Evolutionary conservation across 768 basidiomycete genomes (phyloP).

Genomic region (Kwoniella bestiolae): DNA sequence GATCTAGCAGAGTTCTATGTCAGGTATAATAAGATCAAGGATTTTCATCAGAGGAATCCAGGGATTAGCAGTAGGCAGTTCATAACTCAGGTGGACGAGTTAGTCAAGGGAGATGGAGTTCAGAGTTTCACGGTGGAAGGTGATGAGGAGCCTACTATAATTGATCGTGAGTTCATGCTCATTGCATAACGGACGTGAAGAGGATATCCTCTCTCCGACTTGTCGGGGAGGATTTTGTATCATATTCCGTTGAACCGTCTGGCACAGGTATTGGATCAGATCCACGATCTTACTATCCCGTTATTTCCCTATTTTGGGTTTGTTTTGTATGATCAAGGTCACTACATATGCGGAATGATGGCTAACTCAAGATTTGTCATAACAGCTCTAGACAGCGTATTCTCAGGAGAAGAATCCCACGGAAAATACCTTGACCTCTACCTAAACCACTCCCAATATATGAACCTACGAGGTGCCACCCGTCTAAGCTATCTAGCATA

Average conservation of each 20-base stretch:
- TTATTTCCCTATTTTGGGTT: too few species aligned
- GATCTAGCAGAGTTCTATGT: conserved; percentile 92
- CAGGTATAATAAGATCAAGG: conserved; percentile 93
- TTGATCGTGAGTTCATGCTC: conserved; percentile 69
- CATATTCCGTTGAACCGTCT: too few species aligned
- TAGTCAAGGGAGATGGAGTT: conserved; percentile 60
- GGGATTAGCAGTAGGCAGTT: conserved; percentile 71
- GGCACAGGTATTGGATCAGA: too few species aligned
- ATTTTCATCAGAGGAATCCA: conserved; percentile 95
- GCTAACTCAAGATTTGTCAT: too few species aligned
- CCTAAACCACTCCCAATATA: conserved; percentile 81
- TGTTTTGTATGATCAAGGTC: too few species aligned
- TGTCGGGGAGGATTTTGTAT: too few species aligned
- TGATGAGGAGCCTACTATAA: conserved; percentile 67
- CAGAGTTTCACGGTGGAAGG: conserved; percentile 69
- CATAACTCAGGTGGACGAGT: conserved; percentile 81
- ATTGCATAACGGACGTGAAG: too few species aligned
- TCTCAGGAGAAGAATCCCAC: conserved; percentile 94
- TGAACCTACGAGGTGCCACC: conserved; percentile 78
- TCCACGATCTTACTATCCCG: too few species aligned
- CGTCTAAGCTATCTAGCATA: conserved; percentile 89
- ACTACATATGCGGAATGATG: too few species aligned
- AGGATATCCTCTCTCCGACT: too few species aligned
- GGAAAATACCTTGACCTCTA: conserved; percentile 95
- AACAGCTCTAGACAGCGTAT: conserved; percentile 63